Conservation (phyloP, 345 rosid genomes). For the Anastatica hierochuntica region DNA sequence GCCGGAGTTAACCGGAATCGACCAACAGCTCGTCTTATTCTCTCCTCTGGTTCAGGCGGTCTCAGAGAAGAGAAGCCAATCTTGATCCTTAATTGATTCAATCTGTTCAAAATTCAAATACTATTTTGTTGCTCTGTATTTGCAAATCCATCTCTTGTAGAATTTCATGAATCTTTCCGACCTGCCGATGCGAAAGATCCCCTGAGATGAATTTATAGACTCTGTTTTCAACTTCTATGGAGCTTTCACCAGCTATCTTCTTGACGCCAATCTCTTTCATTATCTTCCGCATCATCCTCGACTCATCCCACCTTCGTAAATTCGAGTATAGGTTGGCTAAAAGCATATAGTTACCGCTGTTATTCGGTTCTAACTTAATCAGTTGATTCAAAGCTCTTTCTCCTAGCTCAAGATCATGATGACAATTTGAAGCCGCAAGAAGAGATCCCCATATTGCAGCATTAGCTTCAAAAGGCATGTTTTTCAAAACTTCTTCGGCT, state of each 20-base stretch:
- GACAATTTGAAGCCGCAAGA: constrained; percentile 55
- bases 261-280: constrained; percentile 52
- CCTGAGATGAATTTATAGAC: constrained; percentile 46
- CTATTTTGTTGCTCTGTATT: constrained; percentile 10
- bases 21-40: not conserved
- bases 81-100: not conserved
- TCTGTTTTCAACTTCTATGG: constrained; percentile 39
- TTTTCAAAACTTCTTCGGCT: constrained; percentile 35
- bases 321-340: constrained; percentile 47
- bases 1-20: not conserved
- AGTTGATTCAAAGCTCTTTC: constrained; percentile 47
- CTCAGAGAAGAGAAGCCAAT: not conserved
- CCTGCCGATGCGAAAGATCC: constrained; percentile 38
- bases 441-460: constrained; percentile 80
- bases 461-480: constrained; percentile 60
- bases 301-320: constrained; percentile 54
- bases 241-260: constrained; percentile 62
- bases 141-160: constrained; percentile 33
- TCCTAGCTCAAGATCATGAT: constrained; percentile 48
- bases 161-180: constrained; percentile 28
- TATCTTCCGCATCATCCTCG: constrained; percentile 43
- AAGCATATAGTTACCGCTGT: constrained; percentile 70
- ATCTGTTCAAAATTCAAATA: not conserved
- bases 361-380: constrained; percentile 52
- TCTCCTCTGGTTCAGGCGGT: not conserved